A percentile compares a stretch with the other conserved stretches of the same genome.
Conservation (phyloP, 2,329 filamentous ascomycete species). For the Phyllosticta capitalensis region DNA sequence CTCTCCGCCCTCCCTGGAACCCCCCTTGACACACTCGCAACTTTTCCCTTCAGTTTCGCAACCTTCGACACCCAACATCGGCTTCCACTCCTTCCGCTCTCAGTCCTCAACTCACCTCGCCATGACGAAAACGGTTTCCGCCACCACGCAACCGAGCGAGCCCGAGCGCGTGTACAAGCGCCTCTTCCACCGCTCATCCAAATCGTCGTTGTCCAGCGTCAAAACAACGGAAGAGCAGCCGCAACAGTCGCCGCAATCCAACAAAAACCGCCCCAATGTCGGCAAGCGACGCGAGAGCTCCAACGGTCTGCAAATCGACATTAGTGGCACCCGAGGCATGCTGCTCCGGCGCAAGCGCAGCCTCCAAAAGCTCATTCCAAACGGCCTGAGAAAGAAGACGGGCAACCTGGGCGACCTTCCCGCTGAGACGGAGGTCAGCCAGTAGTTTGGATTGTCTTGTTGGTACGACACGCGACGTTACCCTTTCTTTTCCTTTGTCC, state of each 20-base stretch:
- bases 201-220: slow-evolving; percentile 9
- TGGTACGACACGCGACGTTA: neutral
- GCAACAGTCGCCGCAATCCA: neutral
- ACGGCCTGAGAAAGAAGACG: neutral
- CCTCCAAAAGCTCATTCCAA: slow-evolving; percentile 2
- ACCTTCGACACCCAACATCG: slow-evolving; percentile 17
- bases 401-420: neutral
- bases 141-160: slow-evolving; percentile 22
- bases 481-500: neutral
- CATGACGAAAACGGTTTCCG: slow-evolving; percentile 9
- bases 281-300: slow-evolving; percentile 3
- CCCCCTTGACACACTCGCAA: slow-evolving; percentile 12
- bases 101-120: slow-evolving; percentile 13
- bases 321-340: slow-evolving; percentile 25
- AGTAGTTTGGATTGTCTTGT: neutral
- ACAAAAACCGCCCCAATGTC: slow-evolving; percentile 5
- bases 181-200: slow-evolving; percentile 26
- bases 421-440: neutral
- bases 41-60: slow-evolving; percentile 21
- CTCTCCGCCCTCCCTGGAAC: slow-evolving; percentile 17
- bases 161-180: slow-evolving; percentile 33
- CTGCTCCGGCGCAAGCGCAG: slow-evolving; percentile 18
- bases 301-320: slow-evolving; percentile 16
- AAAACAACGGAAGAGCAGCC: neutral
- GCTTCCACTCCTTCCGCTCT: slow-evolving; percentile 12